phyloP scores from a whole-genome alignment of 257 asterid species.

The Mentha longifolia region DNA sequence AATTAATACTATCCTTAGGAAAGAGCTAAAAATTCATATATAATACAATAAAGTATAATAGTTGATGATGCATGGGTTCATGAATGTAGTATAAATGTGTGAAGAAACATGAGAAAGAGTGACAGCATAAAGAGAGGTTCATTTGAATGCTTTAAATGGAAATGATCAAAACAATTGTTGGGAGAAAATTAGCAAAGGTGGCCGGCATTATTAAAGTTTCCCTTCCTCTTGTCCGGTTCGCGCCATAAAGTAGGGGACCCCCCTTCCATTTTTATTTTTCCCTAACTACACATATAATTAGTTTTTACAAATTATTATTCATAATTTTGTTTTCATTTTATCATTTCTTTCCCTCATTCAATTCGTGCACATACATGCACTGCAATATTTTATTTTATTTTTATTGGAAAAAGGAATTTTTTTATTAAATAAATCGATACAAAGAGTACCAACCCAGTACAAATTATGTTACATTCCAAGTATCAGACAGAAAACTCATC shows the following conservation, averaged over 20 bases:
- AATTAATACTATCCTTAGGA: too few species aligned
- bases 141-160: slow-evolving; percentile 29
- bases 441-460: too few species aligned
- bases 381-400: too few species aligned
- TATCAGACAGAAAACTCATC: too few species aligned
- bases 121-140: slow-evolving; percentile 12
- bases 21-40: too few species aligned
- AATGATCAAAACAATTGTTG: slow-evolving; percentile 29
- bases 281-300: not conserved
- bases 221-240: slow-evolving; percentile 39
- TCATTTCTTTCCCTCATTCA: not conserved
- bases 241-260: slow-evolving; percentile 42
- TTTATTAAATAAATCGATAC: too few species aligned
- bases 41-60: too few species aligned
- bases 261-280: not conserved
- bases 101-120: not conserved
- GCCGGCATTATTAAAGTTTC: slow-evolving; percentile 44
- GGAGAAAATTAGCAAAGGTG: slow-evolving; percentile 34
- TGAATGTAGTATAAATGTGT: slow-evolving; percentile 31
- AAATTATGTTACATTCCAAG: too few species aligned
- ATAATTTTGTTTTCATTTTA: not conserved
- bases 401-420: too few species aligned
- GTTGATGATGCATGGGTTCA: slow-evolving; percentile 23
- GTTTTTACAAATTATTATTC: not conserved
- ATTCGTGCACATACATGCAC: not conserved